Base-by-base conservation (phyloP, 2,329 filamentous ascomycete genomes). In the Dothistroma septosporum region DNA sequence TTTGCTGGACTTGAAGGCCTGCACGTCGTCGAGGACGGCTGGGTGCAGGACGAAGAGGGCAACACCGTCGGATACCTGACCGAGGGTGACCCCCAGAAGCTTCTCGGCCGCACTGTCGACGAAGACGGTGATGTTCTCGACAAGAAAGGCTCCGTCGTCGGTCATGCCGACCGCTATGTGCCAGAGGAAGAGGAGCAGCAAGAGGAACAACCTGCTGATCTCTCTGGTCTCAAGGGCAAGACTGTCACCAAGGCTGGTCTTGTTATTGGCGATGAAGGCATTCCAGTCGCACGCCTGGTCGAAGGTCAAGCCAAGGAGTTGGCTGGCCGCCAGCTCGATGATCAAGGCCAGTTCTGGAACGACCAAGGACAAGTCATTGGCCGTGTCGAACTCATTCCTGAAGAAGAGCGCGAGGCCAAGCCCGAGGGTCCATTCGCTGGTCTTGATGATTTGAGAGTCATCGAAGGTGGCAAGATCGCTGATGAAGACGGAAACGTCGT, bases 321-420 rank as follows among this genome's bases (percentile, higher is more conserved):
- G 47, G 76, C 85, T 10, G 88, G 88, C 31, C 85, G 84, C 69
- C 87, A 88, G 82, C 86, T 87, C 69, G 86, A 91, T 72, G 88
- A 86, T 74, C 77, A 89, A 32, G 88, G 88, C 37, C 84, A 89
- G 69, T 83, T 91, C 65, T 85, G 87, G 77, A 88, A 87, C 70
- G 88, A 91, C 72, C 83, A 81, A n/a, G 88, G 88, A 50, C 85
- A 89, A 60, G 78, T 90, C 52, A 82, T 91, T 61, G 88, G 88
- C 62, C 82, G 81, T 59, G 85, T 85, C 50, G 87, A 90, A 69
- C 77, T 90, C 31, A 85, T 91, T 37, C 80, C 87, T 22, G 85
- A 87, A 69, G 82, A 86, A 9, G 87, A 90, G 77, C 79, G 79
- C 55, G 79, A 79, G 67, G 70, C 73, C 61, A 81, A 78, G 72